A percentile compares a stretch with the other conserved stretches of the same genome.
phyloP scores from a whole-genome alignment of 805 yeast genomes.

The Metschnikowia peoriensis region DNA sequence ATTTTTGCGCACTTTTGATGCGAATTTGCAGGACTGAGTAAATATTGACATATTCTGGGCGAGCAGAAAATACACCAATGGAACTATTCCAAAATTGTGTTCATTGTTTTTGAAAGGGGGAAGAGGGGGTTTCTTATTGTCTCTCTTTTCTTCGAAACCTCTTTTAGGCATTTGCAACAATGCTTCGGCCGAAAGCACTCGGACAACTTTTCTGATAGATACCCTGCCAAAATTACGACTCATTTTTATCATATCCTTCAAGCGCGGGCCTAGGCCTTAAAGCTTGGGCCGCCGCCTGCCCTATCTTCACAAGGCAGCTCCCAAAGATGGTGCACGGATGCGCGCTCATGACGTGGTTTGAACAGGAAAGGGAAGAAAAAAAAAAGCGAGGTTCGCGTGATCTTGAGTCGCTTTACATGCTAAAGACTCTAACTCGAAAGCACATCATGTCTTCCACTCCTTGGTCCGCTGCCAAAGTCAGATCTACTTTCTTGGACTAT shows the following conservation, averaged over 20 bases:
- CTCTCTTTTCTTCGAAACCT: background rate
- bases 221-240: background rate
- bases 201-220: background rate
- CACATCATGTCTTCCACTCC: constrained; percentile 16
- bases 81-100: background rate
- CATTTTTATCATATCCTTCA: background rate
- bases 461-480: constrained; percentile 56
- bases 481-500: constrained; percentile 81
- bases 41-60: background rate
- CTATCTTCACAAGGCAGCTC: no score
- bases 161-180: background rate
- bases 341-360: constrained; percentile 2
- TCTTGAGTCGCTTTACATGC: constrained; percentile 12
- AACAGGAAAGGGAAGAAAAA: constrained; percentile 3
- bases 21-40: background rate
- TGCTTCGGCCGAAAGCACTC: background rate
- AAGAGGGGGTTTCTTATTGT: background rate
- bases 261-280: no score
- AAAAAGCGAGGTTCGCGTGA: constrained; percentile 6
- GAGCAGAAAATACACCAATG: background rate
- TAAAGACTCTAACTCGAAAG: constrained; percentile 18
- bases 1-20: no score
- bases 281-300: no score
- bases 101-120: background rate
- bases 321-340: constrained; percentile 8